Base-by-base conservation (phyloP, 2,329 filamentous ascomycete species). In the Dichotomopilus funicola region DNA sequence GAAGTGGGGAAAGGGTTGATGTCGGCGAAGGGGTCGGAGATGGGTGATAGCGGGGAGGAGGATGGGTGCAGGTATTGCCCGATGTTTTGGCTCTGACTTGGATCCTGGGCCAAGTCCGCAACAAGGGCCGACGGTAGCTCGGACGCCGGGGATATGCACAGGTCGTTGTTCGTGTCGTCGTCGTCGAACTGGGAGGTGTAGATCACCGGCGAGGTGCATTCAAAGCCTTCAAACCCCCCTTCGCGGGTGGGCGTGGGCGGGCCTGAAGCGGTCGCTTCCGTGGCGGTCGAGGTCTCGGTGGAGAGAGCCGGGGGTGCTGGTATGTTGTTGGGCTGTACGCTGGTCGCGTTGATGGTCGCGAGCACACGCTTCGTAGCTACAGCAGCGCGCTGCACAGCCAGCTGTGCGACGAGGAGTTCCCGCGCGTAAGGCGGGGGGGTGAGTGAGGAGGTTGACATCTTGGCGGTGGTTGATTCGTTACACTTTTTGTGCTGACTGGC, bases 331-430 rank as follows among this genome's bases (percentile, higher is more conserved):
- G n/a, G 42, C 5, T 9, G 38, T 12, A 33, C 33, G 7, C 9
- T 34, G 35, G 19, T 1, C 19, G 45, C 31, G 44, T 42, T 52
- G 49, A 34, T 31, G 36, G 48, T n/a, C 10, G 43, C 50, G 68
- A 80, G 80, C 65, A 80, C 77, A 40, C 72, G 71, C 68, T 77
- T 78, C 61, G 78, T 80, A 53, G 79, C 75, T 62, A 78, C 72
- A 56, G 76, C 67, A 51, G 78, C 91, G 62, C 91, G 84, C 75
- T 95, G 90, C 55, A 96, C 91, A 59, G 91, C 91, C 44, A 96
- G 83, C 70, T 92, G 86, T 59, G 91, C 91, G 54, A 95, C 81
- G 66, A 86, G 78, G 64, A 94, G 83, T 76, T 96, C 91, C 61
- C 85, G 82, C 57, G 81, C 76, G 78, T 94, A 95, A 88, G 57